Evolutionary conservation across 2,329 filamentous ascomycete genomes (phyloP).

Genomic region (Monosporascus cannonballus): DNA sequence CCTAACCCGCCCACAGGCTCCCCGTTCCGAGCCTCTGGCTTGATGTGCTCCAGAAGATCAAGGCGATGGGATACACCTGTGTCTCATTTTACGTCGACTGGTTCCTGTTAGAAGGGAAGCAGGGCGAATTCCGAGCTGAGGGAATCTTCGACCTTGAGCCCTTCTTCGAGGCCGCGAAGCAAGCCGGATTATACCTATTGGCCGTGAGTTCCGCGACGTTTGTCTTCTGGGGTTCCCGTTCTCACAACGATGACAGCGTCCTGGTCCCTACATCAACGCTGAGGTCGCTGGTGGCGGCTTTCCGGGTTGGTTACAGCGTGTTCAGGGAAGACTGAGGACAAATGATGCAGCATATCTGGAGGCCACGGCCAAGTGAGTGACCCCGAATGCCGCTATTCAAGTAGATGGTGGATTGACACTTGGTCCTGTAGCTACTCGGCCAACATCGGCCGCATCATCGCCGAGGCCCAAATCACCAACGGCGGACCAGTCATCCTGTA

Average conservation of each 20-base stretch:
- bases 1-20: too few species aligned
- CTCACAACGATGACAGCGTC: conserved; percentile 24
- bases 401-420: background rate
- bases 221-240: too few species aligned
- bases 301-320: conserved; percentile 70
- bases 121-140: conserved; percentile 60
- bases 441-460: conserved; percentile 58
- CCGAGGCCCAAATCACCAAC: conserved; percentile 71
- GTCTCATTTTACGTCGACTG: conserved; percentile 75
- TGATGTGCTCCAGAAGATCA: conserved; percentile 76
- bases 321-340: conserved; percentile 58
- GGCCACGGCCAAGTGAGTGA: conserved; percentile 55
- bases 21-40: conserved; percentile 37
- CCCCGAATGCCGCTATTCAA: conserved; percentile 9
- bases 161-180: conserved; percentile 68
- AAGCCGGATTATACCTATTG: conserved; percentile 70
- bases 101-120: conserved; percentile 68
- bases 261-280: conserved; percentile 71
- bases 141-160: conserved; percentile 66
- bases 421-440: conserved; percentile 43
- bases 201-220: conserved; percentile 31
- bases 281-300: conserved; percentile 71
- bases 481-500: conserved; percentile 71
- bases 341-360: conserved; percentile 53
- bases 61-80: conserved; percentile 69